These are phyloP conservation scores for Dictyophora rubrovolvata DNA, from an alignment of 768 basidiomycete genomes.

Conservation along the genomic window DNA sequence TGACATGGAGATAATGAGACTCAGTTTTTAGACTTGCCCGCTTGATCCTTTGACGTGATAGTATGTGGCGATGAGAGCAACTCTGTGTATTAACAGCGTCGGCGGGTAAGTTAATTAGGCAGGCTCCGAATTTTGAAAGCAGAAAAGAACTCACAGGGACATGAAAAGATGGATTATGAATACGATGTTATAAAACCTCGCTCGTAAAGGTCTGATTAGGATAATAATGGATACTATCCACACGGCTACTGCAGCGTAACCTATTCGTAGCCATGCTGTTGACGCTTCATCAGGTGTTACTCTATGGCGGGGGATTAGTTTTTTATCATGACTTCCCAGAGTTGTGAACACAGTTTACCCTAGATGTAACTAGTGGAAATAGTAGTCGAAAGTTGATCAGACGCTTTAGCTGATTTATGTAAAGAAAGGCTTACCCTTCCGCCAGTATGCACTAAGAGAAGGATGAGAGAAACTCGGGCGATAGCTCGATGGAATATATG, in stretches of 20 bases:
- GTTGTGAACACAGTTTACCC: not conserved
- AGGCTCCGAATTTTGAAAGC: too few species aligned
- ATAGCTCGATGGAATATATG: conserved; percentile 11
- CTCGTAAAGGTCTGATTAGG: conserved; percentile 3
- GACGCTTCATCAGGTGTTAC: not conserved
- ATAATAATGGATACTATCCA: conserved; percentile 3
- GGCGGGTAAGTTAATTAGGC: too few species aligned
- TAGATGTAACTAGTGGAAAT: not conserved
- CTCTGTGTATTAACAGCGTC: not conserved
- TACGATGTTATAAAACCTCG: conserved; percentile 8
- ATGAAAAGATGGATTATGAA: conserved; percentile 7
- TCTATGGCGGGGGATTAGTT: not conserved
- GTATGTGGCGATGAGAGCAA: conserved; percentile 6
- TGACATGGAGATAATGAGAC: not conserved
- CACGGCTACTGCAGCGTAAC: not conserved
- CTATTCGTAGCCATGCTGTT: not conserved
- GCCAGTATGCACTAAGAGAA: conserved; percentile 7
- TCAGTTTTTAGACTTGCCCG: conserved; percentile 11
- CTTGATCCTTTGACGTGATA: conserved; percentile 4
- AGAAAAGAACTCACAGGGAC: not conserved
- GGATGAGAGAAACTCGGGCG: conserved; percentile 6
- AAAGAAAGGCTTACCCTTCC: not conserved
- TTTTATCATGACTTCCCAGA: not conserved
- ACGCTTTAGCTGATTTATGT: not conserved
- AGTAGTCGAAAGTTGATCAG: too few species aligned